A percentile compares a stretch with the other conserved stretches of the same genome.
Evolutionary conservation across 2,329 filamentous ascomycete species (phyloP).

Genomic region (Aspergillus sp.): DNA sequence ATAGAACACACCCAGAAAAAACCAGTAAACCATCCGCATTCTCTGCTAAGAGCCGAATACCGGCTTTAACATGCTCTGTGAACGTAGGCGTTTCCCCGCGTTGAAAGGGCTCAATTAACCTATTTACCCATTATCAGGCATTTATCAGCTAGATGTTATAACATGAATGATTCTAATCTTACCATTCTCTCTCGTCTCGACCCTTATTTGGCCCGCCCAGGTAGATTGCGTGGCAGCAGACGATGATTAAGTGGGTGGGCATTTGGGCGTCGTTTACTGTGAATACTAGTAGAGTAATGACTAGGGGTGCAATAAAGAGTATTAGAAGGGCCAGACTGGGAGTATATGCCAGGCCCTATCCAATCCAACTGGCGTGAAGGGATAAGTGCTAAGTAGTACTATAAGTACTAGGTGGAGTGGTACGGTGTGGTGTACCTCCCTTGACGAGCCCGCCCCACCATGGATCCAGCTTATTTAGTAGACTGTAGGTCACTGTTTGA

Average conservation of each 20-base stretch:
- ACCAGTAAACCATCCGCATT: conserved; percentile 56
- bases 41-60: conserved; percentile 54
- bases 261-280: background rate
- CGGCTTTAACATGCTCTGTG: conserved; percentile 69
- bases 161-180: background rate
- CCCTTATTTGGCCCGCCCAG: conserved; percentile 57
- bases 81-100: conserved; percentile 76
- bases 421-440: no score
- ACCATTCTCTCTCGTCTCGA: conserved; percentile 61
- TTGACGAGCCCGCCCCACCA: no score
- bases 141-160: no score
- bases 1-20: conserved; percentile 66
- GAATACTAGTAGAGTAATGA: no score
- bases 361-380: no score
- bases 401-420: no score
- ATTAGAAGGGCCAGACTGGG: no score
- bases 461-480: no score
- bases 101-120: conserved; percentile 76
- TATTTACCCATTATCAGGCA: conserved; percentile 22
- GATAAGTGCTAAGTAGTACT: no score
- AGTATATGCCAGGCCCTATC: no score
- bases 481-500: no score
- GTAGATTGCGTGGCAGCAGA: conserved; percentile 85
- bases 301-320: no score
- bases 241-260: conserved; percentile 64